These are phyloP conservation scores for Albizia julibrissin DNA, from an alignment of 306 rosid genomes.

Conservation along the genomic window DNA sequence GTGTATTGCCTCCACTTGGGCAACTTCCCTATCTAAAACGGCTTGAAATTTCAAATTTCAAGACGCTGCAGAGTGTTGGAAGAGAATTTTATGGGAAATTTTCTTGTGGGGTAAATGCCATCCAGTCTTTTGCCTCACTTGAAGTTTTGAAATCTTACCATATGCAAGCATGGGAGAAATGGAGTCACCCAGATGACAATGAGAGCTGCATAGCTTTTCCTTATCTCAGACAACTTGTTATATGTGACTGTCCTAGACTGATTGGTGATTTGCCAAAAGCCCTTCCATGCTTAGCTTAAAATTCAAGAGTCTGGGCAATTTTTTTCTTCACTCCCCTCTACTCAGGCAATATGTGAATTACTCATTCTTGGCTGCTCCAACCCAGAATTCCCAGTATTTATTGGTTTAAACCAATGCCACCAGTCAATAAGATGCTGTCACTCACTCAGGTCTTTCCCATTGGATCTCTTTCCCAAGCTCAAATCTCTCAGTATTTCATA, in stretches of 20 bases:
- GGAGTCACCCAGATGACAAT: constrained; percentile 17
- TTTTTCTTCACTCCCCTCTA: constrained; percentile 26
- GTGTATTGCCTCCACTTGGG: constrained; percentile 22
- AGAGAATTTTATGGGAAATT: constrained; percentile 17
- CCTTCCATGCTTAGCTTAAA: constrained; percentile 26
- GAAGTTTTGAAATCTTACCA: constrained; percentile 26
- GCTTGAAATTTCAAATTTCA: constrained; percentile 13
- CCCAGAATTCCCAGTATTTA: constrained; percentile 1
- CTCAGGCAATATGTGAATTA: not conserved
- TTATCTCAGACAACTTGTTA: constrained; percentile 13
- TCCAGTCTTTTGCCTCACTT: constrained; percentile 15
- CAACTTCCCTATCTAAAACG: constrained; percentile 32
- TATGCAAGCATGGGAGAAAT: constrained; percentile 33
- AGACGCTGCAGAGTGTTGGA: constrained; percentile 12
- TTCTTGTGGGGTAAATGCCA: not conserved
- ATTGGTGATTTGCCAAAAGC: constrained; percentile 3
- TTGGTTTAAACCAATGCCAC: not conserved
- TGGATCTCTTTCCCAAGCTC: constrained; percentile 32
- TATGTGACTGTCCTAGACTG: not conserved
- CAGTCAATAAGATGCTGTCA: constrained; percentile 17
- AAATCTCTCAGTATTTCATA: not conserved
- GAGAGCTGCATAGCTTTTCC: constrained; percentile 23
- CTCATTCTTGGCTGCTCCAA: not conserved
- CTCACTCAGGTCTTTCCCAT: constrained; percentile 17
- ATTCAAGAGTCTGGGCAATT: constrained; percentile 6